Percentiles rank a stretch among this genome's conserved stretches.
Conservation (phyloP, 164 flowering plant species). For the Chloranthus sessilifolius region DNA sequence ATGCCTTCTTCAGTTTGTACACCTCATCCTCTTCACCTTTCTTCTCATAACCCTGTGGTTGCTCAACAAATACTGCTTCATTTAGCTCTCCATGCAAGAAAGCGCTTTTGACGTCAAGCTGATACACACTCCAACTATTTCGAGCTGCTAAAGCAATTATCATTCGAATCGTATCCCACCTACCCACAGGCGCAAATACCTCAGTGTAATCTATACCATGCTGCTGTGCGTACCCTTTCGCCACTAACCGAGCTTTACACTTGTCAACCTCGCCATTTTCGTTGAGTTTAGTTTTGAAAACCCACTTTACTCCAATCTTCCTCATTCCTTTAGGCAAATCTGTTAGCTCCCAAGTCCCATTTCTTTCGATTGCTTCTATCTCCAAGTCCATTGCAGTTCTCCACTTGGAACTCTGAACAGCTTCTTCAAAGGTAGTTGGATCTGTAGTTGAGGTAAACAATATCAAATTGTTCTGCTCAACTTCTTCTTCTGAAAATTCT, state of each 20-base stretch:
- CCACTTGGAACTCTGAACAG: neutral
- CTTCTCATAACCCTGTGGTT: too few relatives aligned
- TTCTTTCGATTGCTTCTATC: conserved; percentile 5
- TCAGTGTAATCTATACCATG: neutral
- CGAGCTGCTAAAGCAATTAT: conserved; percentile 10
- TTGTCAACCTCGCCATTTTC: conserved; percentile 1
- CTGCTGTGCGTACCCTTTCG: neutral
- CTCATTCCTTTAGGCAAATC: neutral
- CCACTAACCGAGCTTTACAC: neutral
- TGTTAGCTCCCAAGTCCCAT: neutral
- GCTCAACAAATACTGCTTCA: too few relatives aligned
- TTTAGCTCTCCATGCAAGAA: too few relatives aligned
- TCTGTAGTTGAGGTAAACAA: neutral
- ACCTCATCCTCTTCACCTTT: too few relatives aligned
- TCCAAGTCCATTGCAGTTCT: neutral
- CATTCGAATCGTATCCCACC: conserved; percentile 8
- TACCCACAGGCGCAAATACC: neutral
- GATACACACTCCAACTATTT: neutral
- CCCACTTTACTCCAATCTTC: neutral
- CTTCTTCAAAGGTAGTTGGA: neutral
- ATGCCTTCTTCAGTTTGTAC: too few relatives aligned
- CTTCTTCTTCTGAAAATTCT: conserved; percentile 2
- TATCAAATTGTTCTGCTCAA: neutral
- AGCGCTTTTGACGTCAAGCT: too few relatives aligned
- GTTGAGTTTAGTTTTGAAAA: too few relatives aligned